These are phyloP conservation scores for Umbelopsis sp. DNA, from an alignment of 192 early-diverging fungal genomes.

Conservation along the genomic window DNA sequence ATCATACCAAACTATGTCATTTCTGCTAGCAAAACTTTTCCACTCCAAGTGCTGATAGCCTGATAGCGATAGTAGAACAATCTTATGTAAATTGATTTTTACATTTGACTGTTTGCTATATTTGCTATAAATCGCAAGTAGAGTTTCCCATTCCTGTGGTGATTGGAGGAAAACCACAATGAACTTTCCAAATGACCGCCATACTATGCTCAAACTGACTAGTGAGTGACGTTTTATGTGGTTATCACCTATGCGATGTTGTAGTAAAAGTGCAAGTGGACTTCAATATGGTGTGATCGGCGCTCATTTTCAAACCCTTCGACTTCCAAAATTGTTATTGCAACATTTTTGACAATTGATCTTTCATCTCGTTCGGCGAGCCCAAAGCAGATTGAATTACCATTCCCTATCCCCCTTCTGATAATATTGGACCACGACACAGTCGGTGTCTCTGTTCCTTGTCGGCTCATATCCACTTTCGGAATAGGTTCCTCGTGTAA, in stretches of 20 bases:
- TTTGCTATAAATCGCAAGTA: not conserved
- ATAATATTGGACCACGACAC: not conserved
- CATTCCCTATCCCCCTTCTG: not conserved
- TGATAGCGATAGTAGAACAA: constrained; percentile 19
- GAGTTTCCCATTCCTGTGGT: constrained; percentile 1
- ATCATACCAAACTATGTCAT: not conserved
- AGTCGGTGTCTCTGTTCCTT: not conserved
- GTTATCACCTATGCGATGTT: too few species aligned
- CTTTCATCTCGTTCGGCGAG: not conserved
- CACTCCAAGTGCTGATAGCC: not conserved
- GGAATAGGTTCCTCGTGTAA: not conserved
- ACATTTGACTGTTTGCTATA: constrained; percentile 26
- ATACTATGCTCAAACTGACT: too few species aligned
- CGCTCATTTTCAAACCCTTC: not conserved
- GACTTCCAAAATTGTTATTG: not conserved
- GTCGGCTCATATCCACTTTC: not conserved
- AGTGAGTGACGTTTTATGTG: too few species aligned
- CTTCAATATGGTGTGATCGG: not conserved
- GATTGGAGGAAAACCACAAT: constrained; percentile 3
- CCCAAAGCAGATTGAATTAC: not conserved
- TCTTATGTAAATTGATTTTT: constrained; percentile 31
- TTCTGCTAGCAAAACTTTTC: not conserved
- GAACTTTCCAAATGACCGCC: too few species aligned
- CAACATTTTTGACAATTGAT: not conserved
- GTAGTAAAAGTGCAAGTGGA: too few species aligned